Base-by-base conservation (phyloP, 306 rosid genomes). In the Cajanus cajan region DNA sequence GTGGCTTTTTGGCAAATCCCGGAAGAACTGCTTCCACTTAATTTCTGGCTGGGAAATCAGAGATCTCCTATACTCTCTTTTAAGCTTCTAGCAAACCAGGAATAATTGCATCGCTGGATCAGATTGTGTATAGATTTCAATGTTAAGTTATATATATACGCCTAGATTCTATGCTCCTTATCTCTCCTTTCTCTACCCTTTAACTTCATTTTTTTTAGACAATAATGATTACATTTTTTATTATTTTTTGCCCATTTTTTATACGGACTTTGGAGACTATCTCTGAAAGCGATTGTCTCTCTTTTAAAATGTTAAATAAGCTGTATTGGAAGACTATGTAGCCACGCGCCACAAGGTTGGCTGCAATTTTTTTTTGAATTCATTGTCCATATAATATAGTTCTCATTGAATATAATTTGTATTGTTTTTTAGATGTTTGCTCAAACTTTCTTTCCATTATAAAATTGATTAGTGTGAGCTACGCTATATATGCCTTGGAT, bases 61-160 rank as follows among this genome's bases (percentile, higher is more conserved):
- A 88, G 97, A 93, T 87, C 90, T 90, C 81, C 58, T 71, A 71
- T 51, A 61, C 77, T 87, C 80, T 86, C 43, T 86, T 88, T 88
- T 87, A 83, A 89, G 89, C 83, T 76, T 80, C 64, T 82, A 82
- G 63, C 77, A 61, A 18, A 63, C 78, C 80, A 77, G 86, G 89
- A 87, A 95, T 91, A 84, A 88, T 95, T 89, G 98, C 97, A 86
- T 91, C 90, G 99, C 97, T 96, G 99, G 97, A 93, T 90, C 94
- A 85, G 99, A 93, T 93, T 93, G 91, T 90, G 87, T 86, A 22
- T 88, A 85, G 93, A 95, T 92, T 85, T 91, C 73, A 71, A 85
- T 86, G 81, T 82, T 85, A 80, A 71, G 82, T 82, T 81, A 81
- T 82, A 77, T 62, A 82, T 85, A 81, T 88, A 86, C 87, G 86